phyloP scores from a whole-genome alignment of 176 grass and related monocot genomes.

The Triticum urartu region DNA sequence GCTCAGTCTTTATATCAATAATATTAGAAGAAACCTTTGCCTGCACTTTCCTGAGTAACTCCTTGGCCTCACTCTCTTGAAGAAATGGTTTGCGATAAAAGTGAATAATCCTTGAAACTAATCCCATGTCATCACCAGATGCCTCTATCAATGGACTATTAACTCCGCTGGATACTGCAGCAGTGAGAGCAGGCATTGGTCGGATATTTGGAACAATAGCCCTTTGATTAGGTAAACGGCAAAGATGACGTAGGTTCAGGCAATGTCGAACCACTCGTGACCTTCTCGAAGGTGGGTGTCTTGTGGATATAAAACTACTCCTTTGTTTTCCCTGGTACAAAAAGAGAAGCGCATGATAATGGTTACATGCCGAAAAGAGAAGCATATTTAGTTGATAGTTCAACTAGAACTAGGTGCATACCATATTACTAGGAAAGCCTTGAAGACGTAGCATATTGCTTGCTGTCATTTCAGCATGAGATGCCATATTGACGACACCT shows the following conservation, averaged over 20 bases:
- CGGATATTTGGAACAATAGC: slow-evolving; percentile 15
- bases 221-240: slow-evolving; percentile 33
- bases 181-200: slow-evolving; percentile 1
- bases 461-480: slow-evolving; percentile 33
- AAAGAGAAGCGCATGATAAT: slow-evolving; percentile 17
- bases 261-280: slow-evolving; percentile 14
- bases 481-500: slow-evolving; percentile 34
- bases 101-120: too few relatives aligned
- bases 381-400: neutral
- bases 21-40: too few relatives aligned
- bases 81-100: too few relatives aligned
- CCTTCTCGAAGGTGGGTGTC: slow-evolving; percentile 17
- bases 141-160: slow-evolving; percentile 37
- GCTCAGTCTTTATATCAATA: too few relatives aligned
- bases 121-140: too few relatives aligned
- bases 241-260: slow-evolving; percentile 35
- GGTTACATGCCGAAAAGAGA: neutral
- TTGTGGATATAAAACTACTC: slow-evolving; percentile 13
- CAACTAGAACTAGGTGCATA: slow-evolving; percentile 7
- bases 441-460: slow-evolving; percentile 33
- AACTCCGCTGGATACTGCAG: slow-evolving; percentile 40
- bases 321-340: slow-evolving; percentile 27
- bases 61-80: too few relatives aligned
- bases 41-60: too few relatives aligned
- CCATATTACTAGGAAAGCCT: slow-evolving; percentile 42